phyloP scores from a whole-genome alignment of 345 rosid species.

The Mallotus nudiflorus region DNA sequence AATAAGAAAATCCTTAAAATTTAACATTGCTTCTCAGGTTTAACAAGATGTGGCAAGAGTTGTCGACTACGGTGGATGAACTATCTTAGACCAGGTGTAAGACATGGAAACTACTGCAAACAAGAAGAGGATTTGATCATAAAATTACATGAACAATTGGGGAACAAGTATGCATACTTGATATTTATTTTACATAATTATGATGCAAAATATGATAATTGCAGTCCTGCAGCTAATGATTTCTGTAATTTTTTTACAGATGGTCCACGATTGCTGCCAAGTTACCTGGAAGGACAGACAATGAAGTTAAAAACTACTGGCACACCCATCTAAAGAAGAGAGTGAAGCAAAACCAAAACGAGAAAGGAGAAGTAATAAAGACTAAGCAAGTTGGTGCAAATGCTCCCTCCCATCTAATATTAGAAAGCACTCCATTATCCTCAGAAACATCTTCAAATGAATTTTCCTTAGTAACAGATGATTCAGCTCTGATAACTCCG shows the following conservation, averaged over 20 bases:
- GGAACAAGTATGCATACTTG: constrained; percentile 26
- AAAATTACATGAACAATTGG: constrained; percentile 25
- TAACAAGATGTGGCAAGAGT: constrained; percentile 45
- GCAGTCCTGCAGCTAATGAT: background rate
- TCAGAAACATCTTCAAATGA: constrained; percentile 7
- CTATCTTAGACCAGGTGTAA: constrained; percentile 40
- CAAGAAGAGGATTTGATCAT: constrained; percentile 39
- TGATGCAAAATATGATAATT: background rate
- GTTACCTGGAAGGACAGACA: constrained; percentile 36
- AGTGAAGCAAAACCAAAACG: constrained; percentile 8
- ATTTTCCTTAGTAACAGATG: background rate
- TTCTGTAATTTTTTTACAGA: constrained; percentile 15
- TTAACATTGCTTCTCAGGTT: constrained; percentile 27
- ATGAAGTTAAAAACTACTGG: constrained; percentile 44
- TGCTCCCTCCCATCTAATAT: background rate
- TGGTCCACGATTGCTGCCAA: constrained; percentile 39
- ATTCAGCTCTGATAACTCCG: background rate
- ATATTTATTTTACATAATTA: no score
- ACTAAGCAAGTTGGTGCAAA: background rate
- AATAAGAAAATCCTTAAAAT: no score
- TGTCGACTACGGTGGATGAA: constrained; percentile 50
- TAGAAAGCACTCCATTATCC: constrained; percentile 25
- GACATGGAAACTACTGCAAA: constrained; percentile 36
- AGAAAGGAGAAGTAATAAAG: background rate
- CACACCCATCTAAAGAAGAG: constrained; percentile 31